Conservation (phyloP, 768 basidiomycete genomes). For the Boletus eberwhitei region DNA sequence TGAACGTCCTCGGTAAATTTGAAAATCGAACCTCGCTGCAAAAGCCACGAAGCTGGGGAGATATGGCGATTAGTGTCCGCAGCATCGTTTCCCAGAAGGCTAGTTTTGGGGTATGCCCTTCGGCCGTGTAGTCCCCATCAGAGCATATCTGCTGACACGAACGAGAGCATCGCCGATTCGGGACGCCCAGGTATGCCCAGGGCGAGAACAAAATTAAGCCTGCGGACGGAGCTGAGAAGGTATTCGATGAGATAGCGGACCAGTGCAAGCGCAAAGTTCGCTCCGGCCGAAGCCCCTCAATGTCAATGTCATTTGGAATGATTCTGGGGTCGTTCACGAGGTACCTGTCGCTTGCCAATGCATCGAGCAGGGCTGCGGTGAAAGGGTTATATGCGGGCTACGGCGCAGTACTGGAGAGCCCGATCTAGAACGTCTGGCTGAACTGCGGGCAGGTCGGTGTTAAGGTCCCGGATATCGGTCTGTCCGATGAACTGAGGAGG, state of each 20-base stretch:
- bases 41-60: slow-evolving; percentile 48
- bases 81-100: slow-evolving; percentile 39
- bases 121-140: slow-evolving; percentile 21
- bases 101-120: slow-evolving; percentile 30
- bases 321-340: slow-evolving; percentile 56
- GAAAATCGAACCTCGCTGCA: slow-evolving; percentile 31
- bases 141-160: slow-evolving; percentile 24
- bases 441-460: slow-evolving; percentile 40
- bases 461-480: slow-evolving; percentile 32
- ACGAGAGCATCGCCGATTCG: slow-evolving; percentile 11
- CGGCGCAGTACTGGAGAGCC: slow-evolving; percentile 47
- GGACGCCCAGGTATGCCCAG: slow-evolving; percentile 14
- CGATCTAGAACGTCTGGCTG: slow-evolving; percentile 51
- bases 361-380: slow-evolving; percentile 68
- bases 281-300: slow-evolving; percentile 73
- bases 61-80: slow-evolving; percentile 50
- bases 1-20: slow-evolving; percentile 35
- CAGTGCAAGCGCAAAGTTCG: slow-evolving; percentile 59
- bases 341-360: slow-evolving; percentile 60
- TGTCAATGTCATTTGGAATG: slow-evolving; percentile 52
- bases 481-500: slow-evolving; percentile 18
- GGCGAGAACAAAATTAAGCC: slow-evolving; percentile 19
- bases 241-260: slow-evolving; percentile 55
- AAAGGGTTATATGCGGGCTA: slow-evolving; percentile 49
- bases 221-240: slow-evolving; percentile 14